Evolutionary conservation across 805 yeast genomes (phyloP), one percentile per base, ranked within the genome.

Genomic region (Scheffersomyces lignosus): DNA sequence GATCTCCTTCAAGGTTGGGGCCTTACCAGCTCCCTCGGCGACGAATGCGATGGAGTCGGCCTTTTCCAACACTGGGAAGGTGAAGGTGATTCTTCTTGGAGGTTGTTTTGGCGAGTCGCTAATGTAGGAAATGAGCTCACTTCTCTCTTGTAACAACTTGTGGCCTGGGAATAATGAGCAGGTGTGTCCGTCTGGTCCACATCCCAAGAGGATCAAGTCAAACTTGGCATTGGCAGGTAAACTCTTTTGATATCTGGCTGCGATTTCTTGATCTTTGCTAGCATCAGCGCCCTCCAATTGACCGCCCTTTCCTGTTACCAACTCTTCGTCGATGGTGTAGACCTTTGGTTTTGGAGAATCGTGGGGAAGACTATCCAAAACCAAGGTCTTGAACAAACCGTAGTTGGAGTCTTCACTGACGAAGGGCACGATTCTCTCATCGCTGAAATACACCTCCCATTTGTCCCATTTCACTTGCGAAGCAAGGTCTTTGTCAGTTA

Each of bases 141-240:
- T 33, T 18, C 64, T 58, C 55, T 83, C 91, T 25, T 73, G 45
- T 38, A 89, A 70, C 51, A 87, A 71, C 42, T 60, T 51, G 59
- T 88, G 96, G 26, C 83, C 89, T 9, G 96, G 96, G 77, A 89
- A 89, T 45, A 89, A 70, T 1, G 96, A 89, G 66, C 96, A 87
- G 4, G 96, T 89, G 61, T 89, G 97, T 26, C 96, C 97, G 54
- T 89, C 97, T 24, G 96, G 96, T 5, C 97, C 97, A 59, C 93
- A 85, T 15, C 97, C 97, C 45, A 89, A 71, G 38, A 88, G 66
- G 15, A 89, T 66, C 49, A 88, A 66, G 60, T 89, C 96, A 18
- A 81, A 53, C 41, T 60, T 54, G 15, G 49, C 55, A 37, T 60
- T 60, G 5, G 43, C 24, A 7, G 91, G 87, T 35, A 89, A 61